phyloP scores from a whole-genome alignment of 306 rosid genomes.

The Prunus dulcis region DNA sequence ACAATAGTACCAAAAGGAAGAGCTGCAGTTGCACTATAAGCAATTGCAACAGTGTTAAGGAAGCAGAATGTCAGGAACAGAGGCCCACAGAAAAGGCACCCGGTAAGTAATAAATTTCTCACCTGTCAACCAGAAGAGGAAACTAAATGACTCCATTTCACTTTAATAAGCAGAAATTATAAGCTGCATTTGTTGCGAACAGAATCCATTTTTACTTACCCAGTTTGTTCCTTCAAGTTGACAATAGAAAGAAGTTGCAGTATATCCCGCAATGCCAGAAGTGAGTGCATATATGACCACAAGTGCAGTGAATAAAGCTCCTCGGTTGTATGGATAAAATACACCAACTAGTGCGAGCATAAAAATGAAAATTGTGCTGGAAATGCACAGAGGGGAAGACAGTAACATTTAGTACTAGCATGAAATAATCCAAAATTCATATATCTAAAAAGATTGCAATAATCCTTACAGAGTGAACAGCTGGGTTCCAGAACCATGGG shows the following conservation, averaged over 20 bases:
- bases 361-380: conserved; percentile 88
- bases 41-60: conserved; percentile 96
- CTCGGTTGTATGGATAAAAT: conserved; percentile 94
- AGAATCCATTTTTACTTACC: conserved; percentile 41
- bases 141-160: conserved; percentile 12
- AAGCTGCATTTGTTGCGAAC: conserved; percentile 5
- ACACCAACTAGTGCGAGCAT: conserved; percentile 93
- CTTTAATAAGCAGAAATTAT: conserved; percentile 5
- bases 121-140: conserved; percentile 58
- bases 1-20: conserved; percentile 94
- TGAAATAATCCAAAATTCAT: neutral
- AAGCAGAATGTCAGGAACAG: conserved; percentile 91
- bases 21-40: conserved; percentile 91
- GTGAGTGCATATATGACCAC: conserved; percentile 96
- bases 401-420: conserved; percentile 9
- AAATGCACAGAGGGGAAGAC: conserved; percentile 29
- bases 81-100: conserved; percentile 97
- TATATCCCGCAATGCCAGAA: conserved; percentile 93
- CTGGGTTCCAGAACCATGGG: conserved; percentile 96
- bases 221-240: conserved; percentile 93
- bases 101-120: conserved; percentile 84
- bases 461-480: conserved; percentile 83
- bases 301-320: conserved; percentile 90
- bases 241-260: conserved; percentile 85
- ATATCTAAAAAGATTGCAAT: neutral